Base-by-base conservation (phyloP, 257 asterid genomes). In the Rehmannia glutinosa region DNA sequence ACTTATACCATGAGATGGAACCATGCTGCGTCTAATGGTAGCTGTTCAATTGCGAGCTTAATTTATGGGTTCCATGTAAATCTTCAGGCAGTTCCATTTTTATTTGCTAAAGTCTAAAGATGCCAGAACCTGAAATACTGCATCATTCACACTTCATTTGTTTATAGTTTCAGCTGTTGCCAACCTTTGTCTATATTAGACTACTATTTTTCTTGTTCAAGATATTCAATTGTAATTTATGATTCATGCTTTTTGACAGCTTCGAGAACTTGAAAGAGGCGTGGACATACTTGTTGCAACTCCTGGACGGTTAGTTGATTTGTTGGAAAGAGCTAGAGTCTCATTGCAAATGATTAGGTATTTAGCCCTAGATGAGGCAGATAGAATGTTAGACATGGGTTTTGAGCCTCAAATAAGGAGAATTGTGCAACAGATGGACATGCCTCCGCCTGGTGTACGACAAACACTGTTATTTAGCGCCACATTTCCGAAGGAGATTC, bases 341-440 rank as follows among this genome's bases (percentile, higher is more conserved):
- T 90, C 97, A 16, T 67, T 93, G 69, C 96, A 93, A 77, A 82
- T 83, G 82, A 84, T 93, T 54, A 80, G 52, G 77, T 93, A 90
- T 76, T 80, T 92, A 73, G 97, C 98, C 62, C 83, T 92, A 32
- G 98, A 92, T 66, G 98, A 92, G 80, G 98, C 98, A 24, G 98
- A 92, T 70, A 80, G 98, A 72, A 92, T 92, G 98, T 74, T 92
- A 76, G 98, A 92, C 79, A 92, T 92, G 98, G 98, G 98, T 43
- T 92, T 92, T 68, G 98, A 92, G 67, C 98, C 98, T 79, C 98
- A 92, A 75, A 90, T 92, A 73, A 86, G 98, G 88, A 92, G 84
- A 79, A 92, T 92, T 68, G 98, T 92, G 72, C 87, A 90, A 70
- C 97, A 87, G 80, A 92, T 90, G 93, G 97, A 87, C 89, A 92